Conservation (phyloP, 2,329 filamentous ascomycete species). For the Chaetomium sp. region DNA sequence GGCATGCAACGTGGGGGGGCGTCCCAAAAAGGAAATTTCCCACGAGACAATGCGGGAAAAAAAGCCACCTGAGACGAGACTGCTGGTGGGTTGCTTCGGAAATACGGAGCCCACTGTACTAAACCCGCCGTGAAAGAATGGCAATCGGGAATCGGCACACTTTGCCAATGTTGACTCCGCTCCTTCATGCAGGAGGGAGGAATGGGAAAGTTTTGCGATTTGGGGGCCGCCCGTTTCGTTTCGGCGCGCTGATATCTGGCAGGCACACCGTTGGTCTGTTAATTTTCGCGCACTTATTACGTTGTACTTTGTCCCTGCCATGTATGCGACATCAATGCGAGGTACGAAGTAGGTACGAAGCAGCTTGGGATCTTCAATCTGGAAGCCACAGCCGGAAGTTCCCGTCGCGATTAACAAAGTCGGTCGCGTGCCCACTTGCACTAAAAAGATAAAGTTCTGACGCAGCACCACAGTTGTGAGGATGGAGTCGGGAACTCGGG, state of each 20-base stretch:
- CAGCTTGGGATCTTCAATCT: background rate
- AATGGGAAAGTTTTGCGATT: background rate
- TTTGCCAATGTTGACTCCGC: background rate
- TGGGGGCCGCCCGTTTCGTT: background rate
- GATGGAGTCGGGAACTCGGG: background rate
- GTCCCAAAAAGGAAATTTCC: conserved; percentile 4
- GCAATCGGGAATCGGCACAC: conserved; percentile 2
- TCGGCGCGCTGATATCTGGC: background rate
- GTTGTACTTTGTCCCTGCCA: too few species aligned
- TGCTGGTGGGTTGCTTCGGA: too few species aligned
- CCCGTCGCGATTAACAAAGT: background rate
- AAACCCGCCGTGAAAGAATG: background rate
- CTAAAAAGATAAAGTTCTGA: background rate
- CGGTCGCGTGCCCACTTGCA: background rate
- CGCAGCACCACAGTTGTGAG: too few species aligned
- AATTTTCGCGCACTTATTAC: background rate
- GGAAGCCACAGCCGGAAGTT: too few species aligned
- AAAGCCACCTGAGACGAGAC: background rate
- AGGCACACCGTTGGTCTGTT: background rate
- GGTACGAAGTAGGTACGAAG: too few species aligned
- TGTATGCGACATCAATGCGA: too few species aligned
- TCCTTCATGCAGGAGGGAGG: background rate
- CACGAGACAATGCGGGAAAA: background rate
- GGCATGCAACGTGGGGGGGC: background rate
- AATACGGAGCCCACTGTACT: too few species aligned